Evolutionary conservation across 2,329 filamentous ascomycete species (phyloP).

Genomic region (Exophiala sp.): DNA sequence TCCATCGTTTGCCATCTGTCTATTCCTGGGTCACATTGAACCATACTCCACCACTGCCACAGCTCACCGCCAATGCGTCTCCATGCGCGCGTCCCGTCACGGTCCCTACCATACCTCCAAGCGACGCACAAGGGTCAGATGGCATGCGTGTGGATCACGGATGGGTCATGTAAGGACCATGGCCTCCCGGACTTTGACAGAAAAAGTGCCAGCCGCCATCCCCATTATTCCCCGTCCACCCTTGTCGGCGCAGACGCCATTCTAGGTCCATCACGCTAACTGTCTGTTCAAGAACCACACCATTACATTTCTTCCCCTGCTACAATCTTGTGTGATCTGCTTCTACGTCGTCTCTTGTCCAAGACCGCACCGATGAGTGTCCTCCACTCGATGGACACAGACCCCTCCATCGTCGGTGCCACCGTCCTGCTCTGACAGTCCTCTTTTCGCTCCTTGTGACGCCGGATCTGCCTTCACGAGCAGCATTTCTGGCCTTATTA

Average conservation of each 20-base stretch:
- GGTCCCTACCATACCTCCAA: constrained; percentile 6
- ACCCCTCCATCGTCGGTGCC: neutral
- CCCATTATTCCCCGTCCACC: constrained; percentile 3
- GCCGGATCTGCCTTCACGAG: neutral
- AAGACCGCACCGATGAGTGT: neutral
- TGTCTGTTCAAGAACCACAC: constrained; percentile 2
- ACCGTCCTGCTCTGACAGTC: neutral
- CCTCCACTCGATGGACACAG: neutral
- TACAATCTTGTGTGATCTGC: neutral
- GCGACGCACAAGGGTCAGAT: constrained; percentile 17
- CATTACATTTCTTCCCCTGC: neutral
- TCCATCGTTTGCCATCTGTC: neutral
- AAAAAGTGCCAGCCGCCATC: constrained; percentile 12
- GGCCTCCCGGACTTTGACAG: neutral
- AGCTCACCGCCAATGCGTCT: neutral
- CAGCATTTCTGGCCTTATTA: neutral
- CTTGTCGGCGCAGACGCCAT: constrained; percentile 1
- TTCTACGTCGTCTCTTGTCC: neutral
- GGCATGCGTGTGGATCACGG: constrained; percentile 10
- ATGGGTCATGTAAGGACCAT: constrained; percentile 2
- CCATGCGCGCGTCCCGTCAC: constrained; percentile 3
- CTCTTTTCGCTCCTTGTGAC: neutral
- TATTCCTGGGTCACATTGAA: neutral
- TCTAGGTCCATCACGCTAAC: constrained; percentile 1
- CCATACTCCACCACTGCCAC: neutral